Evolutionary conservation across 2,329 filamentous ascomycete genomes (phyloP), one percentile per base, ranked within the genome.

Genomic region (Helicocarpus griseus): DNA sequence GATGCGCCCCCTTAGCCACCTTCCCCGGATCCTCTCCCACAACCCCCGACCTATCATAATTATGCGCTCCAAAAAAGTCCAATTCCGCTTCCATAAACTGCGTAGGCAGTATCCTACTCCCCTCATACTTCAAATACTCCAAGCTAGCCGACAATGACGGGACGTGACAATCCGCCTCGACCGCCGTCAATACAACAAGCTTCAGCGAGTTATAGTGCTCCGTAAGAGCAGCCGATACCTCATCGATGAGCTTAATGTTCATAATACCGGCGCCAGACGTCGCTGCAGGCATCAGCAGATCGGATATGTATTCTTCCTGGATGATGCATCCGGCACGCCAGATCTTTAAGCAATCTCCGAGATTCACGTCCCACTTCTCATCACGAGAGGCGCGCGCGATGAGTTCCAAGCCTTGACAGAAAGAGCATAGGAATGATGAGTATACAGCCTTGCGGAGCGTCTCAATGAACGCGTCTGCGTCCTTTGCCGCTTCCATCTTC

Each of bases 301-400:
- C 76, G 2, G 77, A 76, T 54, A 87, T 82, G 57, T 79, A 74
- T 56, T 86, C 82, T 1, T 79, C 77, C 59, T 83, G 78, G 61
- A 87, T 87, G 64, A 87, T 87, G 65, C 83, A 87, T 6, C 85
- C 83, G 0, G 75, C 80, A 2, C 81, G 77, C 84, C 83, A 87
- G 56, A 87, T 81, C 60, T 72, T 70, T 19, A 73, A 55, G 41
- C 71, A 69, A 14, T 67, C 62, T 3, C 64, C 62, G 11, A 72
- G 63, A 52, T 73, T 63, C 35, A 73, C 63, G 22, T 67, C 69
- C 83, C 83, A 87, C 29, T 73, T 71, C 60, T 85, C 74, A 29
- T 78, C 69, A 39, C 72, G 68, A 59, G 83, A 78, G 0, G 79
- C 78, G 24, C 73, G 73, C 4, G 78, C 75, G 57, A 87, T 81